Evolutionary conservation across 768 basidiomycete species (phyloP), one percentile per base, ranked within the genome.

Genomic region (Neoboletus subvelutipes): DNA sequence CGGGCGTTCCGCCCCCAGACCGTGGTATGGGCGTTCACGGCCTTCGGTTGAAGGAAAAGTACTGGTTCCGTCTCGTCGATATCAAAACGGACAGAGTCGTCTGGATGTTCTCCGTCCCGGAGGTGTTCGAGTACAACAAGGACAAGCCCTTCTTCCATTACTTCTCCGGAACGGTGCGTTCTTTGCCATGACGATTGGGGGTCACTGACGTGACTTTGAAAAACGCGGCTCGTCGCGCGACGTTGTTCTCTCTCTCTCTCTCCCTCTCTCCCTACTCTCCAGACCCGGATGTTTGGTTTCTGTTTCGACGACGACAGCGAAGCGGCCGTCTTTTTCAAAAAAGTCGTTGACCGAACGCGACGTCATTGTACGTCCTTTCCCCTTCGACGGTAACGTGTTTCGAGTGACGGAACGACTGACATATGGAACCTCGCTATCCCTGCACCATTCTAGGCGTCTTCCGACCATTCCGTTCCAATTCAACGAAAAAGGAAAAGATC

Each of bases 91-190:
- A 79, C 33, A 83, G 82, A 66, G 79, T 84, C 39, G 77, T 86
- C 11, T 90, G 88, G 88, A 78, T 81, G 70, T 87, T 88, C 73
- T 80, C 80, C 58, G 76, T 88, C 52, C 83, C 83, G 1, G 73
- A 75, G 45, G 73, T 75, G 46, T 80, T 87, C 64, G 80, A 85
- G 52, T 98, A 95, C 70, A 80, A 83, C 63, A 80, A 87, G 62
- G 93, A 97, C 71, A 83, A 88, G 55, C 90, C 92, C 3, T 96
- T 96, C 76, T 97, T 97, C 74, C 93, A 98, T 71, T 80, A 86
- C 39, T 95, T 96, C 73, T 83, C 86, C 45, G 91, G 90, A 41
- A 83, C 88, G 75, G 94, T 95, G 67, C 68, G 90, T 78, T 4
- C 22, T 39, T 29, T 18, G 12, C 28, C 37, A 13, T 29, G 11